A percentile compares a stretch with the other conserved stretches of the same genome.
Evolutionary conservation across 805 yeast genomes (phyloP).

Genomic region (Monosporozyma siamensis): DNA sequence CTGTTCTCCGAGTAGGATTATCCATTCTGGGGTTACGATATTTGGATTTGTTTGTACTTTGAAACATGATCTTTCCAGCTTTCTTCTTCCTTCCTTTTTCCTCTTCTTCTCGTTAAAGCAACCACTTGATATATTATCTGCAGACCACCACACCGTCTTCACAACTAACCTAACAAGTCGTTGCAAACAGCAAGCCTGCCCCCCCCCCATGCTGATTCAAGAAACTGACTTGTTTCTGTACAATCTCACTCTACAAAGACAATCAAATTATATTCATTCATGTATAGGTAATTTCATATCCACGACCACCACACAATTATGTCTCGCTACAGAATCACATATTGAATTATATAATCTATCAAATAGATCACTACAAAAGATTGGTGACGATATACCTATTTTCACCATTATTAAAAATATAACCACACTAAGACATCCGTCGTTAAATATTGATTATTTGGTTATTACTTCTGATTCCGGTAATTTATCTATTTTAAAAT

Average conservation of each 20-base stretch:
- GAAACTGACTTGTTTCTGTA: constrained; percentile 35
- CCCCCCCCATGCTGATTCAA: constrained; percentile 16
- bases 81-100: no score
- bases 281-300: constrained; percentile 63
- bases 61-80: neutral
- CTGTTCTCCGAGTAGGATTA: neutral
- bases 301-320: constrained; percentile 15
- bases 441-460: constrained; percentile 43
- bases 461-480: constrained; percentile 77
- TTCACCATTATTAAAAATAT: constrained; percentile 53
- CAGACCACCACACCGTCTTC: no score
- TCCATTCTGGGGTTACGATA: neutral
- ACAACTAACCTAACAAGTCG: no score
- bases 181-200: no score
- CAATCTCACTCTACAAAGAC: constrained; percentile 58
- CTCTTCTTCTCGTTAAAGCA: no score
- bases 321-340: constrained; percentile 28
- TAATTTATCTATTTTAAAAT: constrained; percentile 37
- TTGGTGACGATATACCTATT: constrained; percentile 35
- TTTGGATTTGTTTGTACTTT: neutral
- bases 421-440: constrained; percentile 30
- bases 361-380: constrained; percentile 43
- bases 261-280: constrained; percentile 44
- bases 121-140: no score
- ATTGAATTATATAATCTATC: constrained; percentile 35